Evolutionary conservation across 2,329 filamentous ascomycete species (phyloP), one percentile per base, ranked within the genome.

Genomic region (Penicillium carneum): DNA sequence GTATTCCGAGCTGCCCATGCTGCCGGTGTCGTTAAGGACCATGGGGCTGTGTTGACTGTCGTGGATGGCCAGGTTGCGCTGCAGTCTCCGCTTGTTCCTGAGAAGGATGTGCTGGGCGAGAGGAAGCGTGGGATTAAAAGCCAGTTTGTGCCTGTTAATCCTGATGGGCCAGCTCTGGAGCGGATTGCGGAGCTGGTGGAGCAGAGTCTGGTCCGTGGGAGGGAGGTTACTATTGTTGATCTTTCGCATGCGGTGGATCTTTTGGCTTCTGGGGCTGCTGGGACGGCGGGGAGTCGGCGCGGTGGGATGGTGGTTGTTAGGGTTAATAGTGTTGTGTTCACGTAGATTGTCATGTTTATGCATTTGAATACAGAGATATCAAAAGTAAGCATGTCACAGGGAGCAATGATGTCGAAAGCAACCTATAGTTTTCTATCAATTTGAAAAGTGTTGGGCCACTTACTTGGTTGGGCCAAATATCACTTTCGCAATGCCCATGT

Each of bases 111-210:
- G 23, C 41, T 68, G 6, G 64, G 65, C 2, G 59, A 66, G 43
- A 62, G 59, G 49, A 72, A 69, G 43, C 63, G 71, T 26, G 69
- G 65, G 12, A 61, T 74, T n/a, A 68, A 58, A 11, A 77, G 72
- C 52, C 68, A 69, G 29, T 78, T 77, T 60, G 72, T 81, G 47
- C 67, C 73, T 16, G 77, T 80, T 8, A 68, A 71, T 57, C 76
- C 79, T 6, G 72, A 80, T 61, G 71, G 70, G 14, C 60, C 61
- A 20, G 73, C 76, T 9, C 58, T 81, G 51, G 69, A 53, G 9
- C 68, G 69, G 11, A 77, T 81, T 52, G 71, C 66, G n/a, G 63
- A 69, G 29, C 63, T 80, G 56, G 72, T 79, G 4, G 74, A 78
- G 62, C 68, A 69, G 26, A 68, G 73, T n/a, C 69, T 70, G 47